Conservation (phyloP, 2,329 filamentous ascomycete genomes). For the Pseudonectria foliicola region DNA sequence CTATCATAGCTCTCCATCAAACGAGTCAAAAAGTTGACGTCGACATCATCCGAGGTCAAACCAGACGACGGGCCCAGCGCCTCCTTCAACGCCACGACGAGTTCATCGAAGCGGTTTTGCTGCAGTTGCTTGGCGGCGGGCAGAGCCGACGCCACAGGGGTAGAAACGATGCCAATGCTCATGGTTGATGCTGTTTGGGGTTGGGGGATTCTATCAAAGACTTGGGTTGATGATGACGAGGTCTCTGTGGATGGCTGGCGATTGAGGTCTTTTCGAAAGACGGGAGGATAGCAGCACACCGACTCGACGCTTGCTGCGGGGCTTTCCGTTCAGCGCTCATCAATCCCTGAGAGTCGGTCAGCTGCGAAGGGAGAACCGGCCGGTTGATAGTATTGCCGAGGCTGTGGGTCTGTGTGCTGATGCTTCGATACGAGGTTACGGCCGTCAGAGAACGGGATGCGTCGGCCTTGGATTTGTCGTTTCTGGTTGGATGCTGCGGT, state of each 20-base stretch:
- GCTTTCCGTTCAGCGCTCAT: constrained; percentile 7
- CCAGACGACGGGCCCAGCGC: constrained; percentile 75
- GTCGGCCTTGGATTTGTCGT: constrained; percentile 15
- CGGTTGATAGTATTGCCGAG: constrained; percentile 25
- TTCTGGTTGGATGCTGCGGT: constrained; percentile 22
- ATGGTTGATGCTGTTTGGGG: constrained; percentile 20
- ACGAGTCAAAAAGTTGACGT: constrained; percentile 61
- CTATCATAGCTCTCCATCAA: constrained; percentile 72
- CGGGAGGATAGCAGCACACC: constrained; percentile 20
- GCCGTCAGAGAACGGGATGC: constrained; percentile 17
- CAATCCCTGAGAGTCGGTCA: constrained; percentile 20
- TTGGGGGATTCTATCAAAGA: constrained; percentile 4
- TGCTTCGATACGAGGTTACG: constrained; percentile 16
- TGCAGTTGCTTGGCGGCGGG: constrained; percentile 19
- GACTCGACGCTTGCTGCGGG: constrained; percentile 18
- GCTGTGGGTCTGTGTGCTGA: constrained; percentile 19
- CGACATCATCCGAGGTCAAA: constrained; percentile 72
- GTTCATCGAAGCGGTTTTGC: constrained; percentile 53
- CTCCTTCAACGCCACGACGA: constrained; percentile 66
- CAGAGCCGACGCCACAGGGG: constrained; percentile 8
- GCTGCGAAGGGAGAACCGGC: constrained; percentile 15
- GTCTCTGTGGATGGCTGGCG: neutral
- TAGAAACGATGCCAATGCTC: constrained; percentile 28
- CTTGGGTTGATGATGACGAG: constrained; percentile 5
- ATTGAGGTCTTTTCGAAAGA: neutral